These are phyloP conservation scores for Arctostaphylos glauca DNA, from an alignment of 148 eudicot species.

Conservation along the genomic window DNA sequence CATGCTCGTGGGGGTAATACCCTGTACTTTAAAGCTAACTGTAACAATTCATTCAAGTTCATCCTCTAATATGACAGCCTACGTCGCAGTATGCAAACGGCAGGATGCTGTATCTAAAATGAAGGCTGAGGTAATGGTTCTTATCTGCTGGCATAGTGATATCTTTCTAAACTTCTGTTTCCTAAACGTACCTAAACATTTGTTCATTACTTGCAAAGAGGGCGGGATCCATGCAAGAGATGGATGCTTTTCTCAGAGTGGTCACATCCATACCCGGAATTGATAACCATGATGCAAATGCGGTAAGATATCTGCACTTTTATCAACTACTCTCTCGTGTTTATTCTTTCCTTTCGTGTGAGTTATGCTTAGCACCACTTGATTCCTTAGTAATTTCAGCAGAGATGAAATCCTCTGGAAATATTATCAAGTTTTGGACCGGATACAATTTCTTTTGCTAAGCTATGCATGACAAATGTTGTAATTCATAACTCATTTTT, in stretches of 20 bases:
- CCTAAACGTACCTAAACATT: not conserved
- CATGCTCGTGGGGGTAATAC: slow-evolving; percentile 85
- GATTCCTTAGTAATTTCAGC: not conserved
- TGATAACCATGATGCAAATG: slow-evolving; percentile 87
- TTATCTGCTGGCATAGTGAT: slow-evolving; percentile 12
- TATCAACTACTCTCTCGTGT: not conserved
- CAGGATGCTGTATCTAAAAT: slow-evolving; percentile 69
- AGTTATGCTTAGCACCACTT: not conserved
- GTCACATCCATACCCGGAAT: slow-evolving; percentile 82
- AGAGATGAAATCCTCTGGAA: not conserved
- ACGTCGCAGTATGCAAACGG: slow-evolving; percentile 69
- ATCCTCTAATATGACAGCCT: not conserved
- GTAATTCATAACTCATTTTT: not conserved
- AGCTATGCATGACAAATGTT: not conserved
- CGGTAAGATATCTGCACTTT: slow-evolving; percentile 43
- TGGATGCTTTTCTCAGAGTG: slow-evolving; percentile 75
- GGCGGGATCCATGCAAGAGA: slow-evolving; percentile 71
- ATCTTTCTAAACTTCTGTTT: slow-evolving; percentile 4
- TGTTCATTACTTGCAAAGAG: slow-evolving; percentile 41
- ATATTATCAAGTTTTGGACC: not conserved
- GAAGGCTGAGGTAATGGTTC: slow-evolving; percentile 66
- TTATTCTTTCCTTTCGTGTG: not conserved
- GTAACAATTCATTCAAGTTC: not conserved
- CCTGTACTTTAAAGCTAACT: slow-evolving; percentile 1
- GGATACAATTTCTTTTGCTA: not conserved